A percentile compares a stretch with the other conserved stretches of the same genome.
phyloP scores from a whole-genome alignment of 208 protist genomes.

The Dictyostelium gargantuum region DNA sequence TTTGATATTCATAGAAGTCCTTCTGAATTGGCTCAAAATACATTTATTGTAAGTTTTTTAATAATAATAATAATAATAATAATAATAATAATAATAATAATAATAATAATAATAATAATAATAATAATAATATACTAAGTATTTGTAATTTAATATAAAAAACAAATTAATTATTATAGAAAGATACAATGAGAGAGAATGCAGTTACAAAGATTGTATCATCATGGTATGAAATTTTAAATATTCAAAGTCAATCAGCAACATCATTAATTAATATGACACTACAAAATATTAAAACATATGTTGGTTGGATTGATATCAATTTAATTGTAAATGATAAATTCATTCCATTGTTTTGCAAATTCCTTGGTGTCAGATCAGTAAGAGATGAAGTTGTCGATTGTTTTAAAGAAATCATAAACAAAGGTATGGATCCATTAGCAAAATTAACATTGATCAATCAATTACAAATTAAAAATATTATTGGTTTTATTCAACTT shows the following conservation, averaged over 20 bases:
- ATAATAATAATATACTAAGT: neutral
- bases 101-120: neutral
- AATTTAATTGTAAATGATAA: slow-evolving; percentile 75
- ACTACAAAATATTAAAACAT: slow-evolving; percentile 66
- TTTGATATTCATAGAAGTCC: slow-evolving; percentile 53
- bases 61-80: neutral
- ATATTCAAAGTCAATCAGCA: neutral
- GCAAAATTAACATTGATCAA: slow-evolving; percentile 24
- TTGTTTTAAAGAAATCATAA: slow-evolving; percentile 70
- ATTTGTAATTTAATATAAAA: no score
- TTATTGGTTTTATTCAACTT: neutral
- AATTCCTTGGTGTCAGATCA: slow-evolving; percentile 28
- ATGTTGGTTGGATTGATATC: slow-evolving; percentile 78
- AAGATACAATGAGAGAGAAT: slow-evolving; percentile 74
- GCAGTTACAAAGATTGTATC: slow-evolving; percentile 65
- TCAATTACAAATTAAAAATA: slow-evolving; percentile 30
- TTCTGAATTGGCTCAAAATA: slow-evolving; percentile 73
- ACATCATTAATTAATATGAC: slow-evolving; percentile 62
- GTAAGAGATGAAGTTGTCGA: slow-evolving; percentile 68
- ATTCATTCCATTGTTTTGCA: slow-evolving; percentile 75
- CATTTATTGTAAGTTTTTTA: slow-evolving; percentile 56
- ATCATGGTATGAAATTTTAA: slow-evolving; percentile 73
- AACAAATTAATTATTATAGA: slow-evolving; percentile 60
- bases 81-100: neutral
- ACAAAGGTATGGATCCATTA: slow-evolving; percentile 46